These are phyloP conservation scores for Ustilago curta DNA, from an alignment of 1,284 basidiomycete genomes.

Conservation along the genomic window DNA sequence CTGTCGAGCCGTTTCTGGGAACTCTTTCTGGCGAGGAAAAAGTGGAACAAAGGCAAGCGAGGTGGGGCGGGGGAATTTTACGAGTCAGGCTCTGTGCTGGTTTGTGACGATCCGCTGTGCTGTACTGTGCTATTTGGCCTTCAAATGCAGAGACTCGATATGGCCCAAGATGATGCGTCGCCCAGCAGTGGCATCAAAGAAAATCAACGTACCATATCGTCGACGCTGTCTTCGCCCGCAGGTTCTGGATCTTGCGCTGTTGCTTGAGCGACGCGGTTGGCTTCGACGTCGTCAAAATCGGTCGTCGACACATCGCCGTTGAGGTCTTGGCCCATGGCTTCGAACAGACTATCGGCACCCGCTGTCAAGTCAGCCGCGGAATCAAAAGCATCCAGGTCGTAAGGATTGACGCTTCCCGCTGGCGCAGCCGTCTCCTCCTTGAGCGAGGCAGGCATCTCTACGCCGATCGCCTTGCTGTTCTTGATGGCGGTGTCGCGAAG, in stretches of 20 bases:
- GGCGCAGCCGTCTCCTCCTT: constrained; percentile 59
- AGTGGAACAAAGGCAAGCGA: neutral
- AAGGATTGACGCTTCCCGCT: constrained; percentile 47
- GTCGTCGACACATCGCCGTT: constrained; percentile 59
- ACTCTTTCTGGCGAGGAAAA: constrained; percentile 37
- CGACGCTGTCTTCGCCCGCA: constrained; percentile 44
- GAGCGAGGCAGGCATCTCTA: constrained; percentile 54
- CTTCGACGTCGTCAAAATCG: constrained; percentile 64
- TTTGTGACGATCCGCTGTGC: neutral
- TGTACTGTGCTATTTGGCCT: neutral
- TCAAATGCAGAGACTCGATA: neutral
- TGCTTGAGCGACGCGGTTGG: constrained; percentile 39
- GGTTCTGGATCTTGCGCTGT: constrained; percentile 25
- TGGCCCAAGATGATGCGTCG: no score
- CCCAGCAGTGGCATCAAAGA: neutral
- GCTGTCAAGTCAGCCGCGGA: constrained; percentile 49
- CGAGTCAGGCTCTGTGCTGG: constrained; percentile 15
- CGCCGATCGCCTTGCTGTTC: constrained; percentile 60
- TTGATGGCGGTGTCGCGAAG: constrained; percentile 61
- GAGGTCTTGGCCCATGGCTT: constrained; percentile 36
- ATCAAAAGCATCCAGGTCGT: constrained; percentile 53
- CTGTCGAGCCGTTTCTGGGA: constrained; percentile 55
- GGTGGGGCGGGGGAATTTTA: neutral
- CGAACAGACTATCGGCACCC: constrained; percentile 41
- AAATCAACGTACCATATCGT: constrained; percentile 53